phyloP scores from a whole-genome alignment of 2,329 filamentous ascomycete genomes.

The Venturia oleaginea region DNA sequence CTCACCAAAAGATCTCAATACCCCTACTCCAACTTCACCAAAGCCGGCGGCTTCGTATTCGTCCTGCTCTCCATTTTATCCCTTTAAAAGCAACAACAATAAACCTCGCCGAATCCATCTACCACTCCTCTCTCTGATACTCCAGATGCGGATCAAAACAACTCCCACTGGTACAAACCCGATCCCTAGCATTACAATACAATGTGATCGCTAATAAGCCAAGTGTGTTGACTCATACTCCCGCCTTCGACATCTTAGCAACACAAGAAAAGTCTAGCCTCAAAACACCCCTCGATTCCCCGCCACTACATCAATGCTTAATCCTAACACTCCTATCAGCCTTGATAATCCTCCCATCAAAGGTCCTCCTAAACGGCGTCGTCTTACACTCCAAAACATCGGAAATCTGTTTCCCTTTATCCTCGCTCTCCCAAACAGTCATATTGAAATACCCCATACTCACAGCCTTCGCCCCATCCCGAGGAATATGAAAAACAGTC shows the following conservation, averaged over 20 bases:
- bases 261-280: not conserved
- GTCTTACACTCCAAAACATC: constrained; percentile 29
- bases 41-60: no score
- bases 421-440: constrained; percentile 33
- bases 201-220: not conserved
- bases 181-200: no score
- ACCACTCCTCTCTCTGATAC: not conserved
- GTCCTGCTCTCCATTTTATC: no score
- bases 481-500: constrained; percentile 28
- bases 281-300: not conserved
- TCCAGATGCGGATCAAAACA: not conserved
- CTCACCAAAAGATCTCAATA: no score
- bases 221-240: not conserved
- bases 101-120: no score
- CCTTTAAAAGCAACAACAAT: no score
- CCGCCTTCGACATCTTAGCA: no score
- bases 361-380: constrained; percentile 29
- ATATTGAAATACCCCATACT: constrained; percentile 30
- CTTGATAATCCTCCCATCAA: constrained; percentile 29
- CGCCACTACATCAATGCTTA: not conserved
- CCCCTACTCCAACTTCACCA: no score
- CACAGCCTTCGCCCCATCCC: constrained; percentile 27
- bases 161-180: not conserved
- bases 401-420: constrained; percentile 26
- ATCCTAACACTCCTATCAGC: constrained; percentile 14